Conservation (phyloP, 495 filamentous ascomycete species). For the Astrocystis sublimbata region DNA sequence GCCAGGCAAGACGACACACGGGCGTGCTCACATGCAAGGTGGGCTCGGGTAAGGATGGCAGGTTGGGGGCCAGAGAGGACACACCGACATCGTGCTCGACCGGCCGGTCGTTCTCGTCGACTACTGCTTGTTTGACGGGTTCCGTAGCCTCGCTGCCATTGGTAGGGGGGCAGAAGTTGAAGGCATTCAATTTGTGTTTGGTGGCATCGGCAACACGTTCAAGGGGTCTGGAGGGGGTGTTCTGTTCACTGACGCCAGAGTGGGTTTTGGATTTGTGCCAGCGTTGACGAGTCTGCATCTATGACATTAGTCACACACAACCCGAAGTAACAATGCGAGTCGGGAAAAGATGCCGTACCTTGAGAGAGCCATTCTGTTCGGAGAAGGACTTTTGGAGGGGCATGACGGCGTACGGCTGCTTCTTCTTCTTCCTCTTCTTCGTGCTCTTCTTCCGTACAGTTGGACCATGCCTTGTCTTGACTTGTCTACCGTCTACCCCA, state of each 20-base stretch:
- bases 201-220: constrained; percentile 50
- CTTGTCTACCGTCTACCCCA: no score
- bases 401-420: constrained; percentile 32
- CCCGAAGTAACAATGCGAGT: no score
- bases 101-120: constrained; percentile 20
- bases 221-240: constrained; percentile 27
- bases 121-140: constrained; percentile 6
- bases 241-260: constrained; percentile 33
- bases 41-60: constrained; percentile 18
- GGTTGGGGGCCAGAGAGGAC: constrained; percentile 20
- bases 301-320: no score
- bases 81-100: constrained; percentile 2
- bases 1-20: constrained; percentile 68
- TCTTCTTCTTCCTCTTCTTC: constrained; percentile 18
- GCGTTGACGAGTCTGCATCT: constrained; percentile 39
- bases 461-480: constrained; percentile 8
- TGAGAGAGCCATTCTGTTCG: constrained; percentile 40
- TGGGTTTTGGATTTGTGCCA: constrained; percentile 54
- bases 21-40: constrained; percentile 68
- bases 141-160: constrained; percentile 19
- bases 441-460: not conserved
- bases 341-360: constrained; percentile 26
- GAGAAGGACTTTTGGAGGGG: constrained; percentile 56
- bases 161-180: constrained; percentile 40
- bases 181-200: constrained; percentile 52